Percentiles rank a stretch among this genome's conserved stretches.
Conservation (phyloP, 129 eudicot genomes). For the Tanacetum coccineum region DNA sequence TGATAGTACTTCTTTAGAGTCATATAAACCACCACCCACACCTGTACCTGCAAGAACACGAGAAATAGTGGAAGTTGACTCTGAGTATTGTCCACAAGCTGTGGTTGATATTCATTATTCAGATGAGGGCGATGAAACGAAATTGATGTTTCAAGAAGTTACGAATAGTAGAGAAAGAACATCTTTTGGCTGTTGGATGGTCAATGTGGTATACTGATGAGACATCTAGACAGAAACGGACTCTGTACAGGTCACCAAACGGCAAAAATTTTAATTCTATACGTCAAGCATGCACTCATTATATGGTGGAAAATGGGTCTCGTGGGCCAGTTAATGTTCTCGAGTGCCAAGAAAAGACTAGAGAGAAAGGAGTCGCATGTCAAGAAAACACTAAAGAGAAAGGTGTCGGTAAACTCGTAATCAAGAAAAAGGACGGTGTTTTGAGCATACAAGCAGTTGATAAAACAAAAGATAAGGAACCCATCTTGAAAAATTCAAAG, state of each 20-base stretch:
- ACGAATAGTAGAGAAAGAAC: constrained; percentile 41
- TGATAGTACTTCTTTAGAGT: constrained; percentile 4
- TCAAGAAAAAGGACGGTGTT: constrained; percentile 36
- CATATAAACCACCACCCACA: constrained; percentile 1
- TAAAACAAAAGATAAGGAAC: constrained; percentile 6
- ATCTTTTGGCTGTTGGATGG: constrained; percentile 70
- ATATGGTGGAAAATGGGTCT: constrained; percentile 22
- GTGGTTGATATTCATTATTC: constrained; percentile 36
- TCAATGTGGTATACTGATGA: neutral
- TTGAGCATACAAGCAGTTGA: constrained; percentile 16
- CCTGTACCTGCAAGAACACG: neutral
- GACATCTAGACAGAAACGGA: neutral
- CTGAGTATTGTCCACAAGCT: constrained; percentile 53
- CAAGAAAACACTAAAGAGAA: constrained; percentile 19
- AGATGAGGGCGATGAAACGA: neutral
- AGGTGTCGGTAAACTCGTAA: constrained; percentile 28
- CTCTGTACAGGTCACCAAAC: constrained; percentile 49
- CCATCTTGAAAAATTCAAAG: constrained; percentile 19
- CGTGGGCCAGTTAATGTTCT: neutral
- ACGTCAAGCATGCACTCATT: constrained; percentile 40
- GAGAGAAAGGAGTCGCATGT: neutral
- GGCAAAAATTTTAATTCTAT: constrained; percentile 34
- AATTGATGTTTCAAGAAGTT: neutral
- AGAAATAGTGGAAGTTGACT: constrained; percentile 25
- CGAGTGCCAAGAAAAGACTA: neutral